These are phyloP conservation scores for Neonectria coccinea DNA, from an alignment of 2,329 filamentous ascomycete species.

Conservation along the genomic window DNA sequence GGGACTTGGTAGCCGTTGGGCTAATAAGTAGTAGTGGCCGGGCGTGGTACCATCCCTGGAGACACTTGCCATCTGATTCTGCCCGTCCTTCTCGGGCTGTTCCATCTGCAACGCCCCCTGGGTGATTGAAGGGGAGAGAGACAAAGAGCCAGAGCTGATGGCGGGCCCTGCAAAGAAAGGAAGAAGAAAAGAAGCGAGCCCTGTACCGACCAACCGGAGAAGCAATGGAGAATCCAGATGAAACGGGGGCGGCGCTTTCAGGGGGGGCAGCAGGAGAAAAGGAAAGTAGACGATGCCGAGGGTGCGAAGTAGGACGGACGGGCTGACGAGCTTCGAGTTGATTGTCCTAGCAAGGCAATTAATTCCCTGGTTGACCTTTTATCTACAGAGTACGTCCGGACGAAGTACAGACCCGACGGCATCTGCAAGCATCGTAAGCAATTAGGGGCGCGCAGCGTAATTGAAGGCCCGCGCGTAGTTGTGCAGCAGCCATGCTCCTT, in stretches of 20 bases:
- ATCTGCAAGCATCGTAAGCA: not conserved
- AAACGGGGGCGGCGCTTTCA: conserved; percentile 17
- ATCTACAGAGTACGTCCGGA: not conserved
- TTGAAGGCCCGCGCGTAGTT: not conserved
- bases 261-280: conserved; percentile 5
- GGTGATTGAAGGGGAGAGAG: conserved; percentile 11
- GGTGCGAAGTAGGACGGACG: not conserved
- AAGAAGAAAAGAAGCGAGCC: conserved; percentile 2
- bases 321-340: conserved; percentile 11
- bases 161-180: not conserved
- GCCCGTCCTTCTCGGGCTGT: not conserved
- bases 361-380: not conserved
- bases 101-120: conserved; percentile 3
- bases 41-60: not conserved
- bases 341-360: conserved; percentile 12
- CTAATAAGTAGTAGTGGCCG: not conserved
- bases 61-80: not conserved
- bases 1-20: not conserved
- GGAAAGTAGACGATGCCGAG: conserved; percentile 19
- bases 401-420: not conserved
- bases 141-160: conserved; percentile 11
- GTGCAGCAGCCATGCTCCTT: conserved; percentile 1
- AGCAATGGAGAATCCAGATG: conserved; percentile 17
- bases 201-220: conserved; percentile 20
- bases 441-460: not conserved